Conservation (phyloP, 164 flowering plant species). For the Aristolochia fimbriata region DNA sequence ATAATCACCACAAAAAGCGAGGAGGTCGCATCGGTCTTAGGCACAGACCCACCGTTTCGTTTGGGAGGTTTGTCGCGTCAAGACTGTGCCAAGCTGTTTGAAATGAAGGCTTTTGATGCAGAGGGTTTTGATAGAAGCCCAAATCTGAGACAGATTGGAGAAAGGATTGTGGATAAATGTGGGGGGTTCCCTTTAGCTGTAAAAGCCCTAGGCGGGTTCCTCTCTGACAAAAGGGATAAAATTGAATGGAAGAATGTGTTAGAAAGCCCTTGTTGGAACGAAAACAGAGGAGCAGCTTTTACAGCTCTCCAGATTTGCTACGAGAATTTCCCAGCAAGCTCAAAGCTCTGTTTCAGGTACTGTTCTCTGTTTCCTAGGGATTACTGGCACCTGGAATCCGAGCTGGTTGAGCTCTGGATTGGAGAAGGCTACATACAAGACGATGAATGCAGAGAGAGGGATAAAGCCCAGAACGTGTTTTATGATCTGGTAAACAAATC, state of each 20-base stretch:
- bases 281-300: neutral
- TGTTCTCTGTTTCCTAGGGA: conserved; percentile 7
- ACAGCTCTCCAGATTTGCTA: conserved; percentile 3
- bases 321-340: neutral
- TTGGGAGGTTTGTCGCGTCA: neutral
- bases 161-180: conserved; percentile 6
- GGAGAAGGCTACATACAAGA: conserved; percentile 2
- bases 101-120: neutral
- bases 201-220: neutral
- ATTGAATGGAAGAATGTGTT: conserved; percentile 2
- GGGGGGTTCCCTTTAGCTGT: conserved; percentile 3
- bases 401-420: conserved; percentile 2
- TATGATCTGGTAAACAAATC: neutral
- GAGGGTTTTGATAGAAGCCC: neutral
- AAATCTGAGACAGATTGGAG: neutral
- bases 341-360: conserved; percentile 4
- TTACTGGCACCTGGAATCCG: neutral
- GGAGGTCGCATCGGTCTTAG: neutral
- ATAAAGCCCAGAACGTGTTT: neutral
- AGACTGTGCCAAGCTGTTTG: conserved; percentile 5
- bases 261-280: conserved; percentile 1
- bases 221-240: neutral
- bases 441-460: neutral
- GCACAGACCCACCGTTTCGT: neutral
- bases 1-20: too few species aligned